Evolutionary conservation across 106 monocot species (phyloP), one percentile per base, ranked within the genome.

Genomic region (Xerophyta viscosa): DNA sequence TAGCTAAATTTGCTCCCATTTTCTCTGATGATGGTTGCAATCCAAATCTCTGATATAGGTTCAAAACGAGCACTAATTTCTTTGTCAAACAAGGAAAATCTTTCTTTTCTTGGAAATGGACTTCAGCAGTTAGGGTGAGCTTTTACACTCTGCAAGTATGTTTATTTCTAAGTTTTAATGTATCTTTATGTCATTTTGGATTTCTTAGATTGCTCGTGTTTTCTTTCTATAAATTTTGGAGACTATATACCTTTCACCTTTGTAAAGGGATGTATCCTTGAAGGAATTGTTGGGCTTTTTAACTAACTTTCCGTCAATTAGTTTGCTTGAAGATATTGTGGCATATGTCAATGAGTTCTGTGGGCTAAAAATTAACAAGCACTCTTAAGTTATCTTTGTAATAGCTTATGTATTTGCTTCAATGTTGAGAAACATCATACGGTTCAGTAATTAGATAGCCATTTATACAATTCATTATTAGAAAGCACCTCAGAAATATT

Each of bases 51-150:
- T 5, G 5, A 11, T 41, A 25, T 27, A 83, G 96, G 76, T 27
- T 0, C 37, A 17, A 96, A 85, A 54, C 96, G 75, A 63, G 96
- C 96, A 48, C 76, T 96, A 57, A 77, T 96, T 68, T 96, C 96
- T 41, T 61, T 96, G 25, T 96, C 96, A 15, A 72, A 96, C 71
- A 96, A 96, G 68, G 52, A 57, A 24, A 88, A 85, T 44, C 43
- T 96, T 17, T 50, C 68, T 61, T 58, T 79, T 13, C 89, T 96
- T 76, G 82, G 65, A 42, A 85, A 74, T 59, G 96, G 89, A 28
- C 96, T 96, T 56, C 85, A 85, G 59, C 52, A 31, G 20, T 71
- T 96, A 60, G 96, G 96, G 96, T 96, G 22, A 61, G 58, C 60
- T 57, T 48, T 19, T 47, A 6, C 31, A 6, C 29, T 44, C 41